These are phyloP conservation scores for Eragrostis nindensis DNA, from an alignment of 176 grass and related monocot genomes.

Conservation along the genomic window DNA sequence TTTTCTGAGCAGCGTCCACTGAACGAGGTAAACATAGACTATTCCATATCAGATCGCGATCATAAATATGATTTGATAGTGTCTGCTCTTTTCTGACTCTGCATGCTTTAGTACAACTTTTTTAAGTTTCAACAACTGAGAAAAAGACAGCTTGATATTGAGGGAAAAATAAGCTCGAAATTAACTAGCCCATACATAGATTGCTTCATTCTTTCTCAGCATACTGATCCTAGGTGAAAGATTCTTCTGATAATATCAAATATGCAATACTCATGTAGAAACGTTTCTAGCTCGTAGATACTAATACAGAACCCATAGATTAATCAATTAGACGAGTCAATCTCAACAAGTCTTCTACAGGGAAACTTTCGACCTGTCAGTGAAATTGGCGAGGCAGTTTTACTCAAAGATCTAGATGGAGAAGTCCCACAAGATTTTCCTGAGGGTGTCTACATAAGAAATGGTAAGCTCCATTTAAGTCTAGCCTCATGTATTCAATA, in stretches of 20 bases:
- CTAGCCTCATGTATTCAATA: background rate
- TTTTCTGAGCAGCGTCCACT: constrained; percentile 32
- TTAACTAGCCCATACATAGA: background rate
- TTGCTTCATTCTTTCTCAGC: background rate
- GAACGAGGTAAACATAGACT: constrained; percentile 25
- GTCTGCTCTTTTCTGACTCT: background rate
- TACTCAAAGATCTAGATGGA: background rate
- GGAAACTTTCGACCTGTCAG: constrained; percentile 34
- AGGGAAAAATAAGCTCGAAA: background rate
- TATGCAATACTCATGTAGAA: background rate
- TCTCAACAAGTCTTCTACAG: constrained; percentile 1
- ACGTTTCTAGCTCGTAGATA: background rate
- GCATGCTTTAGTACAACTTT: too few relatives aligned
- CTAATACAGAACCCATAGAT: background rate
- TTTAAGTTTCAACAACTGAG: too few relatives aligned
- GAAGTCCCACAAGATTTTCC: constrained; percentile 33
- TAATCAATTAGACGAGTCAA: constrained; percentile 5
- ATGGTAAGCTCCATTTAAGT: constrained; percentile 22
- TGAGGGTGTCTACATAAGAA: constrained; percentile 43
- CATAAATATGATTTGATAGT: background rate
- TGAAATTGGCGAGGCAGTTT: constrained; percentile 17
- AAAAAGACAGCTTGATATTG: background rate
- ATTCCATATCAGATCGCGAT: background rate
- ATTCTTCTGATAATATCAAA: background rate
- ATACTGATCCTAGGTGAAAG: background rate